Evolutionary conservation across 331 rosid genomes (phyloP), one percentile per base, ranked within the genome.

Genomic region (Saraca asoca): DNA sequence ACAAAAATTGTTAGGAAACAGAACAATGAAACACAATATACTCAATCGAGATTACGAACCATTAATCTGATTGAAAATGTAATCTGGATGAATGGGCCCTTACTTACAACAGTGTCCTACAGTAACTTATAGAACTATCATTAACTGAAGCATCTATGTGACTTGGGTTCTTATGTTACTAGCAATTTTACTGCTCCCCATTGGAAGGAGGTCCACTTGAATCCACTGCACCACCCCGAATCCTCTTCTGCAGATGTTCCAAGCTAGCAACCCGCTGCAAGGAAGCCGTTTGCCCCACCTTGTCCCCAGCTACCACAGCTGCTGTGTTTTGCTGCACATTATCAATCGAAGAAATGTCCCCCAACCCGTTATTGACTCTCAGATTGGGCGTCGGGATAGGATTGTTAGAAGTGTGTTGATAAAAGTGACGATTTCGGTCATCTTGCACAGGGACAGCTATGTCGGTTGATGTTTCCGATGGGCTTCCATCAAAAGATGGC

Each of bases 201-300:
- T 70, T 80, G 70, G 84, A 57, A 19, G 72, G 55, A 9, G 78
- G 61, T 15, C 76, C 87, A 42, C 68, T 62, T 2, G 85, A 62
- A 64, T 65, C 79, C 31, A 24, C 31, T 7, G 54, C 74, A 0
- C 64, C 78, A 35, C 91, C 77, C 14, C 95, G 83, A 45, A 94
- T 90, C 78, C 95, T 83, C 81, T 86, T 90, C 83, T 94, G 97
- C 63, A 90, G 92, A 80, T 83, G 88, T 81, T 94, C 99, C 85
- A 94, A 83, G 85, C 99, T 90, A 53, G 95, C 95, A 76, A 90
- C 99, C 63, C 97, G 80, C 73, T 55, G 92, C 74, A 90, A 49
- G 44, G 96, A 88, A 56, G 76, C 63, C 17, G 84, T 31, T 75
- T 62, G 68, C 51, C 82, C 88, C 58, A 73, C 74, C 85, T 81